phyloP scores from a whole-genome alignment of 2,329 filamentous ascomycete species.

The Pseudogymnoascus destructans region DNA sequence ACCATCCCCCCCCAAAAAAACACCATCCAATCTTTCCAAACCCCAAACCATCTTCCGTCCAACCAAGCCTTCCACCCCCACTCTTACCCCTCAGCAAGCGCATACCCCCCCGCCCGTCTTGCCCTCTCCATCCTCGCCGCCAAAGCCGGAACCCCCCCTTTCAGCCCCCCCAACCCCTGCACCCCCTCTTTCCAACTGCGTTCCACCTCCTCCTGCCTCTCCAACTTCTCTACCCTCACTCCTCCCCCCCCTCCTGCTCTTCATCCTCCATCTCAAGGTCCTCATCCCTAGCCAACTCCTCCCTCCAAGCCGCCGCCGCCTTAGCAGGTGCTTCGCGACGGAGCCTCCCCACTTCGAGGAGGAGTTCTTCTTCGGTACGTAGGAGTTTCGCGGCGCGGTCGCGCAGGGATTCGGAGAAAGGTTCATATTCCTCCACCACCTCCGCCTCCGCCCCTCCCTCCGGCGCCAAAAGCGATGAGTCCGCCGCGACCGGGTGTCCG shows the following conservation, averaged over 20 bases:
- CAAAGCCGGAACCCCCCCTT: constrained; percentile 46
- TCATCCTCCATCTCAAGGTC: constrained; percentile 9
- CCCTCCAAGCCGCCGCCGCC: constrained; percentile 16
- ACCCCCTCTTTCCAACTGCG: constrained; percentile 35
- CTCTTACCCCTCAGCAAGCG: constrained; percentile 12
- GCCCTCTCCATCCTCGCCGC: constrained; percentile 55
- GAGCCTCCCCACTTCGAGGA: constrained; percentile 45
- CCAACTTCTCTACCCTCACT: constrained; percentile 28
- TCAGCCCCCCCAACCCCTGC: constrained; percentile 37
- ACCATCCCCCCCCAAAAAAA: too few species aligned
- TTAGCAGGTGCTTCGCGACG: constrained; percentile 15
- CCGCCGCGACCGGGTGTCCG: constrained; percentile 38
- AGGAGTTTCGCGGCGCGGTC: constrained; percentile 46
- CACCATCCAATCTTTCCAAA: background rate
- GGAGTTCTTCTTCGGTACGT: constrained; percentile 48
- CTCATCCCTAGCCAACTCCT: constrained; percentile 17
- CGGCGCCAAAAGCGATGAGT: constrained; percentile 28
- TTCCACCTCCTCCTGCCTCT: constrained; percentile 37
- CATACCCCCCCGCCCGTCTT: constrained; percentile 34
- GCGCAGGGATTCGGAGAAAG: constrained; percentile 47
- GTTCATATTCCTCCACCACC: constrained; percentile 38
- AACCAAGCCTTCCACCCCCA: background rate
- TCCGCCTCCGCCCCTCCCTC: constrained; percentile 12
- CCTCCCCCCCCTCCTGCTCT: constrained; percentile 14
- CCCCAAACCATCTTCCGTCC: background rate